Evolutionary conservation across 768 basidiomycete genomes (phyloP).

Genomic region (Suillus occidentalis): DNA sequence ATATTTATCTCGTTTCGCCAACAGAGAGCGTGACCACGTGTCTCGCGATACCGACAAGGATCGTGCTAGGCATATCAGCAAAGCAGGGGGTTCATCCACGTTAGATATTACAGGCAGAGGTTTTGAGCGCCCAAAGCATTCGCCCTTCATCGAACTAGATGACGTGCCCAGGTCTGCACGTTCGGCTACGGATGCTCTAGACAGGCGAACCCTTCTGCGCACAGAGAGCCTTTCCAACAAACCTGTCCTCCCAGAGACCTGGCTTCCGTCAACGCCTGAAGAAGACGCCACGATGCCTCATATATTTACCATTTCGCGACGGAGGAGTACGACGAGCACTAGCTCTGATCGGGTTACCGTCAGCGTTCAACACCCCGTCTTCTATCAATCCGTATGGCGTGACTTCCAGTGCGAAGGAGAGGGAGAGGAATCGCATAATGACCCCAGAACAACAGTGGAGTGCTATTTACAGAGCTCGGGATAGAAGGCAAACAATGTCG

Average conservation of each 20-base stretch:
- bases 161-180: slow-evolving; percentile 18
- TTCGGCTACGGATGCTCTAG: slow-evolving; percentile 20
- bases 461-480: slow-evolving; percentile 25
- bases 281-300: slow-evolving; percentile 43
- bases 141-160: slow-evolving; percentile 27
- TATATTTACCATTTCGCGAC: slow-evolving; percentile 42
- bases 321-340: slow-evolving; percentile 50
- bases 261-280: slow-evolving; percentile 49
- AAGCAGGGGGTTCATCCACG: slow-evolving; percentile 21
- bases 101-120: slow-evolving; percentile 21
- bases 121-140: slow-evolving; percentile 20
- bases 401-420: slow-evolving; percentile 16
- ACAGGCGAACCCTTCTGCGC: slow-evolving; percentile 27
- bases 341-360: slow-evolving; percentile 43
- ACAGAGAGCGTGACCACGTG: slow-evolving; percentile 13
- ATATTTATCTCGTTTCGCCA: slow-evolving; percentile 17
- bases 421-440: slow-evolving; percentile 25
- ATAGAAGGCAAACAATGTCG: slow-evolving; percentile 17
- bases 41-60: slow-evolving; percentile 15
- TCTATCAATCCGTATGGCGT: slow-evolving; percentile 21
- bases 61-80: slow-evolving; percentile 25
- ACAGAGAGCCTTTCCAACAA: slow-evolving; percentile 35
- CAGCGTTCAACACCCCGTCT: slow-evolving; percentile 41
- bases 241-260: slow-evolving; percentile 42
- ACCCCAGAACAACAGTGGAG: slow-evolving; percentile 30